Evolutionary conservation across 768 basidiomycete genomes (phyloP).

Genomic region (Lactarius hengduanensis): DNA sequence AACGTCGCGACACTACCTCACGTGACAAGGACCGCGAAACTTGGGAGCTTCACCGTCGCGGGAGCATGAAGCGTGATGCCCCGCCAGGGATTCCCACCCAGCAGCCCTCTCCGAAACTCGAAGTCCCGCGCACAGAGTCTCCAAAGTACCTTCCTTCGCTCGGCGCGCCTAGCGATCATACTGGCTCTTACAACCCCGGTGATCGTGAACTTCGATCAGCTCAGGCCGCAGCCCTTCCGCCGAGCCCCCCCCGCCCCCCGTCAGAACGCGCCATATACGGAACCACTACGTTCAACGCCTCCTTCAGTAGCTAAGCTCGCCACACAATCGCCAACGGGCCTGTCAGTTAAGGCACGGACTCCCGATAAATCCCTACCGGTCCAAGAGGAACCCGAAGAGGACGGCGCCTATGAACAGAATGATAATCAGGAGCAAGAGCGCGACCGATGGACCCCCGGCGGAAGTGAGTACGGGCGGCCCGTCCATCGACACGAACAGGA

Average conservation of each 20-base stretch:
- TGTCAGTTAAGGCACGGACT: conserved; percentile 25
- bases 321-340: conserved; percentile 25
- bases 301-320: conserved; percentile 15
- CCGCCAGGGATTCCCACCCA: conserved; percentile 10
- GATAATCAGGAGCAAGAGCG: conserved; percentile 19
- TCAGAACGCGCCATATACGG: conserved; percentile 19
- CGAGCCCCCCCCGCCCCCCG: conserved; percentile 24
- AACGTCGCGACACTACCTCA: conserved; percentile 22
- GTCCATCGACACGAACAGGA: conserved; percentile 25
- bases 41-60: conserved; percentile 23
- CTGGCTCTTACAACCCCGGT: conserved; percentile 19
- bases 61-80: conserved; percentile 26
- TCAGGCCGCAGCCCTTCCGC: conserved; percentile 20
- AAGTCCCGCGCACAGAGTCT: conserved; percentile 22
- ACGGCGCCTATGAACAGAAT: conserved; percentile 11
- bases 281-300: conserved; percentile 25
- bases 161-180: conserved; percentile 18
- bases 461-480: conserved; percentile 22
- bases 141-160: conserved; percentile 26
- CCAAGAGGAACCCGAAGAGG: conserved; percentile 29
- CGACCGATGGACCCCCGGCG: conserved; percentile 23
- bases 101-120: conserved; percentile 23
- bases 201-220: conserved; percentile 25
- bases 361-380: conserved; percentile 30
- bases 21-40: conserved; percentile 22